Base-by-base conservation (phyloP, 192 early-diverging fungal genomes). In the Thamnidium elegans region DNA sequence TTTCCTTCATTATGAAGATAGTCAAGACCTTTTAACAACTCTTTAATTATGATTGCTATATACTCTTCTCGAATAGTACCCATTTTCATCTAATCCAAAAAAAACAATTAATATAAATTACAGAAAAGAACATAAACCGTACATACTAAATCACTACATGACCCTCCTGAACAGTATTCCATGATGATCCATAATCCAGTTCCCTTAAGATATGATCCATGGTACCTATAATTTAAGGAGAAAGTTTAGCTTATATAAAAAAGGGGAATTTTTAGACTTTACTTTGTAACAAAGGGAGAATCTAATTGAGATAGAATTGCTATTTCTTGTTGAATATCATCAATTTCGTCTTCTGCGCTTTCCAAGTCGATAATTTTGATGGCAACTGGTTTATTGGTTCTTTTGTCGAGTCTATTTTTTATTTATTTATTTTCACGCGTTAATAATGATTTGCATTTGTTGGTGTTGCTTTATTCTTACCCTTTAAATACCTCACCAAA, bases 311-410 rank as follows among this genome's bases (percentile, higher is more conserved):
- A 94, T 30, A 99, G 79, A 56, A 99, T 96, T 55, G 84, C 86
- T 73, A 98, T 97, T 69, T 99, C 97, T 69, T 93, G 91, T 74
- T 96, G 96, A 71, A 99, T 97, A 81, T 99, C 97, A 68, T 98
- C 96, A 63, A 98, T 97, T 71, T 98, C 95, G 70, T 98, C 96
- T 74, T 99, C 96, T 21, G 92, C 91, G 69, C 85, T 92, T 75
- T 98, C 95, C 19, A 99, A 78, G 74, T 99, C 93, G 70, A 99
- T 96, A 48, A 98, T 91, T 74, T 99, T 99, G 67, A 99, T 97
- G 5, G 97, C 97, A 11, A 99, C 94, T 1, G 84, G 81, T 63
- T 79, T 79, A 46, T 83, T 85, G 19, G 86, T 89, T 32, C 73
- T 63, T 52, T 79, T 84, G 59, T 91, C 85, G 53, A 87, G 78